A percentile compares a stretch with the other conserved stretches of the same genome.
phyloP scores from a whole-genome alignment of 306 rosid genomes.

The Sesbania bispinosa region DNA sequence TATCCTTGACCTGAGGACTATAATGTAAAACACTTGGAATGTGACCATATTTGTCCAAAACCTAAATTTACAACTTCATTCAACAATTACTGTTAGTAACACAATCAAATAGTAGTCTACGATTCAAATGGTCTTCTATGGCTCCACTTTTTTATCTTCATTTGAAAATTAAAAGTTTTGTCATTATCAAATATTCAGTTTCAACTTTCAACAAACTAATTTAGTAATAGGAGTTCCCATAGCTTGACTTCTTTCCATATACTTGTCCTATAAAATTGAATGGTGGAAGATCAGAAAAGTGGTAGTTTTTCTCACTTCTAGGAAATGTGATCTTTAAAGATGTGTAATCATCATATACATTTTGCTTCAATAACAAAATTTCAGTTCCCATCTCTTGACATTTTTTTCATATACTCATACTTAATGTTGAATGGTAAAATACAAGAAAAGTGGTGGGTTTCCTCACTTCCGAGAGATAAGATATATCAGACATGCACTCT shows the following conservation, averaged over 20 bases:
- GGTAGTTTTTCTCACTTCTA: background rate
- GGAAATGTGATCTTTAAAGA: background rate
- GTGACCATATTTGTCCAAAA: background rate
- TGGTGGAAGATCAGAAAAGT: background rate
- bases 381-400: background rate
- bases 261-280: background rate
- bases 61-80: background rate
- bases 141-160: background rate
- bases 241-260: background rate
- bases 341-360: background rate
- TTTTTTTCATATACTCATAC: background rate
- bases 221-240: background rate
- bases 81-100: background rate
- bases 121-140: slow-evolving; percentile 6
- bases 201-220: slow-evolving; percentile 7
- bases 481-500: background rate
- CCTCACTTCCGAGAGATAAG: background rate
- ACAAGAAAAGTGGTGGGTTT: background rate
- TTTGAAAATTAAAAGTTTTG: slow-evolving; percentile 6
- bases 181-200: background rate
- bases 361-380: background rate
- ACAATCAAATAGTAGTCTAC: slow-evolving; percentile 2
- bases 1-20: background rate
- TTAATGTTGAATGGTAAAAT: background rate
- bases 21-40: background rate